These are phyloP conservation scores for Elongisporangium prolatum DNA, from an alignment of 352 stramenopile species.

Conservation along the genomic window DNA sequence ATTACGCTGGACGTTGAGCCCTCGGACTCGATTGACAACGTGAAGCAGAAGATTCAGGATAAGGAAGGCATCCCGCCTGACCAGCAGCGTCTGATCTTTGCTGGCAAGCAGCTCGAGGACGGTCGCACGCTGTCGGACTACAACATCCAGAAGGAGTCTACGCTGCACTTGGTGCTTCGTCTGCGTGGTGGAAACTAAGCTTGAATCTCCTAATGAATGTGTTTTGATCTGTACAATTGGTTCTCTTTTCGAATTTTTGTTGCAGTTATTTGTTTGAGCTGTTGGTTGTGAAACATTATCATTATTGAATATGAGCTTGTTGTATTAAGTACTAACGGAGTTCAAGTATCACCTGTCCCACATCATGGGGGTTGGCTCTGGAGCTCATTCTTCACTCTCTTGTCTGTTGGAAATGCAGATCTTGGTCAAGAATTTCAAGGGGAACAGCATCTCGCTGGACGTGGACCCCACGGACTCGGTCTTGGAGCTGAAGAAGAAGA, in stretches of 20 bases:
- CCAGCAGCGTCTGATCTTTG: conserved; percentile 95
- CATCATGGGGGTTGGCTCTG: background rate
- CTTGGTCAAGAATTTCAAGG: background rate
- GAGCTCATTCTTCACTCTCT: conserved; percentile 16
- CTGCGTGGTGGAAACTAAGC: conserved; percentile 53
- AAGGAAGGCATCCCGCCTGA: conserved; percentile 93
- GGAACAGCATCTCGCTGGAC: background rate
- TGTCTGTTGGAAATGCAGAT: conserved; percentile 9
- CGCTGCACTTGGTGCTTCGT: conserved; percentile 89
- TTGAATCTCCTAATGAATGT: conserved; percentile 4
- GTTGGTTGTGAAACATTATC: background rate
- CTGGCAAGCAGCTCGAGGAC: conserved; percentile 93
- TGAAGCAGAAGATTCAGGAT: conserved; percentile 95
- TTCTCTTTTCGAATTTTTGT: no score
- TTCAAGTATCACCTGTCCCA: background rate
- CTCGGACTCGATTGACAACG: conserved; percentile 93
- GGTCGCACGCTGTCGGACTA: conserved; percentile 88
- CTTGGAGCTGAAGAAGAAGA: conserved; percentile 91
- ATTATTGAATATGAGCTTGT: no score
- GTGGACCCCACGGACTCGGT: background rate
- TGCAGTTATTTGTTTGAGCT: background rate
- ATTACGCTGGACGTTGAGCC: conserved; percentile 91
- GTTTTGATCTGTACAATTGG: no score
- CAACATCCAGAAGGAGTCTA: conserved; percentile 94
- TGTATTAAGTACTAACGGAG: no score